A percentile compares a stretch with the other conserved stretches of the same genome.
These are phyloP conservation scores for Darksidea phi DNA, from an alignment of 495 filamentous ascomycete species.

Conservation along the genomic window DNA sequence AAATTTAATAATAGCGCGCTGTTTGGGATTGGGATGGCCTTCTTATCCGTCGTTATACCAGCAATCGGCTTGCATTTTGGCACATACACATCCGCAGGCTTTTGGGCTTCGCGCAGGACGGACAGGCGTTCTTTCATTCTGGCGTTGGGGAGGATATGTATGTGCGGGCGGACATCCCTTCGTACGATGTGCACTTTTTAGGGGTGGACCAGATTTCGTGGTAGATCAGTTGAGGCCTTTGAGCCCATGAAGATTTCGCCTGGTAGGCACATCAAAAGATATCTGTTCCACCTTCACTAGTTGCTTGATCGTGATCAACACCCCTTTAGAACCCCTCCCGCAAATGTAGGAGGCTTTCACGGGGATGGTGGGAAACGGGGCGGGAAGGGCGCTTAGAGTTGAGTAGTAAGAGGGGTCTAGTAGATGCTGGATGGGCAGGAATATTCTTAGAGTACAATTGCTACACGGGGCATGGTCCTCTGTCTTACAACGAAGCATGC, in stretches of 20 bases:
- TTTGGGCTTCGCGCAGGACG: constrained; percentile 17
- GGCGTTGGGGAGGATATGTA: not conserved
- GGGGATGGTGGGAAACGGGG: too few relatives aligned
- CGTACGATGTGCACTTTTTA: constrained; percentile 28
- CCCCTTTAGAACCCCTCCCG: not conserved
- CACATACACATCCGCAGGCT: constrained; percentile 21
- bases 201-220: constrained; percentile 25
- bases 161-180: not conserved
- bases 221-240: not conserved
- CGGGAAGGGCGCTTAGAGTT: too few relatives aligned
- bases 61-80: constrained; percentile 31
- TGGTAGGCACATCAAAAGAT: not conserved
- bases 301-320: too few relatives aligned
- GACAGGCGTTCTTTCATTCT: constrained; percentile 6
- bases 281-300: too few relatives aligned
- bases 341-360: not conserved
- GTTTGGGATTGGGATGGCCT: constrained; percentile 1
- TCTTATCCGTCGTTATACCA: constrained; percentile 33
- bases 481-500: constrained; percentile 8
- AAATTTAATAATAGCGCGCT: constrained; percentile 14
- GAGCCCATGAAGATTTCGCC: not conserved
- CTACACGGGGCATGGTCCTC: not conserved
- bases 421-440: too few relatives aligned
- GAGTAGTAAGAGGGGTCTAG: too few relatives aligned
- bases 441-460: too few relatives aligned